A percentile compares a stretch with the other conserved stretches of the same genome.
Conservation (phyloP, 768 basidiomycete genomes). For the Kwoniella shandongensis region DNA sequence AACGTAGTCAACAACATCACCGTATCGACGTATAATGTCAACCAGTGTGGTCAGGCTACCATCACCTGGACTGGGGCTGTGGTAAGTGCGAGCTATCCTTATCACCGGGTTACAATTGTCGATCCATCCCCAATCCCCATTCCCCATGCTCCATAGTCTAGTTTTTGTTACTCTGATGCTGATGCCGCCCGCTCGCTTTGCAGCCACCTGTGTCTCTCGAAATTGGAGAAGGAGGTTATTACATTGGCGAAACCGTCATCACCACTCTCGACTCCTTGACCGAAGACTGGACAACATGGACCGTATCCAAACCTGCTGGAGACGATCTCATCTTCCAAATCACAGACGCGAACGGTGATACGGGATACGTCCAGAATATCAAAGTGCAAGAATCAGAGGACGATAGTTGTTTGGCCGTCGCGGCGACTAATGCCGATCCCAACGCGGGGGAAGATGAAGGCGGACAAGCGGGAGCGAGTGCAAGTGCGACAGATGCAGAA, state of each 20-base stretch:
- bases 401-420: slow-evolving; percentile 21
- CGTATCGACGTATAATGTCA: slow-evolving; percentile 36
- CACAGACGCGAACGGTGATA: slow-evolving; percentile 38
- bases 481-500: no score
- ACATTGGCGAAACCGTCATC: slow-evolving; percentile 38
- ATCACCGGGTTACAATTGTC: not conserved
- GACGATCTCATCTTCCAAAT: slow-evolving; percentile 45
- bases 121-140: no score
- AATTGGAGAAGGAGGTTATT: slow-evolving; percentile 47
- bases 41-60: slow-evolving; percentile 39
- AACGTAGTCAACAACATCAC: slow-evolving; percentile 43
- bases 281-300: slow-evolving; percentile 30
- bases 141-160: not conserved
- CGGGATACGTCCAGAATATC: slow-evolving; percentile 48
- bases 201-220: slow-evolving; percentile 38
- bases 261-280: slow-evolving; percentile 24
- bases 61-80: slow-evolving; percentile 44
- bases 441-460: no score
- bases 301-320: slow-evolving; percentile 32
- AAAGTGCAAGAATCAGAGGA: slow-evolving; percentile 31
- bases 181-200: not conserved
- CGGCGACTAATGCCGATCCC: no score
- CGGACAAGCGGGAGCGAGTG: no score
- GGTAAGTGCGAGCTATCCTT: slow-evolving; percentile 24
- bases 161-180: not conserved